Evolutionary conservation across 345 rosid genomes (phyloP).

Genomic region (Geranium rotundifolium): DNA sequence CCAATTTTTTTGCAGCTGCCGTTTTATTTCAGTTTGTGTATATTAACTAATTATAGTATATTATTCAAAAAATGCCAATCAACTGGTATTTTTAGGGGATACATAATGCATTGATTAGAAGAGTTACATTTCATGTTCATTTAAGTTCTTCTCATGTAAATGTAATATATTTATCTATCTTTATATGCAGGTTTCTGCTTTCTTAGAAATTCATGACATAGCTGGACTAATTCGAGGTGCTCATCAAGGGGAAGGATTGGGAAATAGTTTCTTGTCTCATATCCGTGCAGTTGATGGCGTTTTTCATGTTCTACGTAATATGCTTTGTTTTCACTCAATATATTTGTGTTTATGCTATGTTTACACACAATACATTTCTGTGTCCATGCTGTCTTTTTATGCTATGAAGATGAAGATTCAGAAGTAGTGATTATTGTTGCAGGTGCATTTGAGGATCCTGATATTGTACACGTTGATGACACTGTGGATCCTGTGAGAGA

Average conservation of each 20-base stretch:
- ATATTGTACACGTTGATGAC: conserved; percentile 94
- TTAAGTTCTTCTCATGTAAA: no score
- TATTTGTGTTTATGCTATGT: background rate
- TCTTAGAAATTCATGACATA: conserved; percentile 92
- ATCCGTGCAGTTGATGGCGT: conserved; percentile 99
- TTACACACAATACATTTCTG: background rate
- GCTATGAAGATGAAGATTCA: background rate
- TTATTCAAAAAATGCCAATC: background rate
- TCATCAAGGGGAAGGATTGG: conserved; percentile 93
- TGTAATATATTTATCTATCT: background rate
- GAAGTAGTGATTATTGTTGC: background rate
- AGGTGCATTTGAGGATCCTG: conserved; percentile 98
- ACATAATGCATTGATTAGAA: background rate
- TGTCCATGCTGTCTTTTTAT: background rate
- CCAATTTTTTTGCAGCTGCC: background rate
- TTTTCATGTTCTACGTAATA: conserved; percentile 88
- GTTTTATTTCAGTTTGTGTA: no score
- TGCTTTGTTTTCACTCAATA: background rate
- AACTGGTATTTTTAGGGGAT: background rate
- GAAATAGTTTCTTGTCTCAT: conserved; percentile 90
- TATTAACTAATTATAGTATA: background rate
- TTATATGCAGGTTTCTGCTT: conserved; percentile 59
- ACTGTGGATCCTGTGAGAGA: conserved; percentile 91
- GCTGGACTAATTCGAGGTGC: conserved; percentile 97
- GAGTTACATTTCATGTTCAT: background rate